Percentiles rank a stretch among this genome's conserved stretches.
phyloP scores from a whole-genome alignment of 306 rosid genomes.

The Corylus heterophylla region DNA sequence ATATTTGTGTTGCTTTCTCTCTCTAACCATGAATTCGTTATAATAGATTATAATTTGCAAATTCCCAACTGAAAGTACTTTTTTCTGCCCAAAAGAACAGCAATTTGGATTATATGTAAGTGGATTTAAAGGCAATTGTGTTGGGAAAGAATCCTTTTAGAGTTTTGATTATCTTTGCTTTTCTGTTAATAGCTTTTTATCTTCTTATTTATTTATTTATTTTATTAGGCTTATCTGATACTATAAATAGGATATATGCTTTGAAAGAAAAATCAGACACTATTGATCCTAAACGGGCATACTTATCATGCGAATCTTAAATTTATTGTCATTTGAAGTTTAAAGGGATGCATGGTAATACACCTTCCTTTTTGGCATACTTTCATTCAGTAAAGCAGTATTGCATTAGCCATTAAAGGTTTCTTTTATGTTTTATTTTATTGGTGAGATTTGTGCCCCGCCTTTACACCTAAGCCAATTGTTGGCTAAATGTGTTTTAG shows the following conservation, averaged over 20 bases:
- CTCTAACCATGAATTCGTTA: not conserved
- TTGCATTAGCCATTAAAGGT: not conserved
- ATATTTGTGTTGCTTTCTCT: not conserved
- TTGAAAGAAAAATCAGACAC: not conserved
- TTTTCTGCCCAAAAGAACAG: not conserved
- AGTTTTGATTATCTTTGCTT: not conserved
- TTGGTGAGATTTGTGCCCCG: not conserved
- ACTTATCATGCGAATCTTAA: not conserved
- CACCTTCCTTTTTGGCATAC: not conserved
- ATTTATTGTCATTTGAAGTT: not conserved
- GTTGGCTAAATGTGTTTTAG: not conserved
- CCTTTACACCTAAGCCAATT: not conserved
- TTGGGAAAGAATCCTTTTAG: not conserved
- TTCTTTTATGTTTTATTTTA: not conserved
- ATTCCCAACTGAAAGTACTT: not conserved
- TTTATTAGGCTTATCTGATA: not conserved
- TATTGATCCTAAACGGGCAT: not conserved
- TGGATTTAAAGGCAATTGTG: not conserved
- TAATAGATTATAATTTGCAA: not conserved
- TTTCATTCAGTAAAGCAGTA: not conserved
- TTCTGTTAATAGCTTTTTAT: not conserved
- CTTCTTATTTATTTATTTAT: not conserved
- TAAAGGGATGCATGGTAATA: not conserved
- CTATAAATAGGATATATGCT: not conserved
- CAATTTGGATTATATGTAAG: not conserved